Evolutionary conservation across 495 filamentous ascomycete genomes (phyloP).

Genomic region (Aspergillus diversus): DNA sequence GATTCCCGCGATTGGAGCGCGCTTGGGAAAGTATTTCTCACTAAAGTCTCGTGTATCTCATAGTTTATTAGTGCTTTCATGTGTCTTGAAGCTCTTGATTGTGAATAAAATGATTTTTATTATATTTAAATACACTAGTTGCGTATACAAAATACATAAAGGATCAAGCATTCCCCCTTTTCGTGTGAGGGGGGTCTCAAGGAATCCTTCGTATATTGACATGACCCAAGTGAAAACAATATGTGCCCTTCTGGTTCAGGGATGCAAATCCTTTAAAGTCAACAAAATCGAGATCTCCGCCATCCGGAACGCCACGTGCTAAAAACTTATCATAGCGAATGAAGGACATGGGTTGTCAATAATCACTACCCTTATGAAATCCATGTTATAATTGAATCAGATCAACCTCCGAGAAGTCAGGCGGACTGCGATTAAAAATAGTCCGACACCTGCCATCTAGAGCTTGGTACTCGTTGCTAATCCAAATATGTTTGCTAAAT

Average conservation of each 20-base stretch:
- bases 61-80: no score
- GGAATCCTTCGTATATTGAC: neutral
- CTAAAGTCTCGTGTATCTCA: no score
- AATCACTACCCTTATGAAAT: neutral
- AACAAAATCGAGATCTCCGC: conserved; percentile 2
- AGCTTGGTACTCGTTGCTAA: conserved; percentile 88
- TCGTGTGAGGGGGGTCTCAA: no score
- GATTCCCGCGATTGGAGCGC: no score
- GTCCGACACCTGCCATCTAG: conserved; percentile 82
- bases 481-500: conserved; percentile 85
- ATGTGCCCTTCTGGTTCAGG: neutral
- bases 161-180: neutral
- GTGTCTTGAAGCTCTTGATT: no score
- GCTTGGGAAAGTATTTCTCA: no score
- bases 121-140: neutral
- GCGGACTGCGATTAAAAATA: conserved; percentile 85
- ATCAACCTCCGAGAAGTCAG: conserved; percentile 91
- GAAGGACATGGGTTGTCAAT: neutral
- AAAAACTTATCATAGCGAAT: neutral
- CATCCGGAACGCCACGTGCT: neutral
- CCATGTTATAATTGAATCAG: conserved; percentile 71
- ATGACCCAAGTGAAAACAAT: neutral
- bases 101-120: no score
- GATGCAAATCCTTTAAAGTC: conserved; percentile 4
- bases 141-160: neutral